These are phyloP conservation scores for Platanthera guangdongensis DNA, from an alignment of 106 monocot species.

Conservation along the genomic window DNA sequence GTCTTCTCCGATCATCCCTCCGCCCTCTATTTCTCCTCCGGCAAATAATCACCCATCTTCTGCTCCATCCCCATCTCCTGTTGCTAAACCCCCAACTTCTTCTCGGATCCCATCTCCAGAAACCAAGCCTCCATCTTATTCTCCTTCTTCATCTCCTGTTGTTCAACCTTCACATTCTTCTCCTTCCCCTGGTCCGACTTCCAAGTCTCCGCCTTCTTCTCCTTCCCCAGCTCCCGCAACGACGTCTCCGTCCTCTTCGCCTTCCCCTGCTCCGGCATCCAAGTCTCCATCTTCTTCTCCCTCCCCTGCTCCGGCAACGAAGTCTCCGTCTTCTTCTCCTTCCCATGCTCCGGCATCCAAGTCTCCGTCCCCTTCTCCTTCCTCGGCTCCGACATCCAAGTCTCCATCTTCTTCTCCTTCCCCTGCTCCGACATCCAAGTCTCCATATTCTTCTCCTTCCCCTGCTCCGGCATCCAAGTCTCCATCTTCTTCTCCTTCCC, in stretches of 20 bases:
- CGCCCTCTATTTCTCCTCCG: neutral
- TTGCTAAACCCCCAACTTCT: neutral
- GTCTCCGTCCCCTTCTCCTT: neutral
- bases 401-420: neutral
- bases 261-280: neutral
- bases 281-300: neutral
- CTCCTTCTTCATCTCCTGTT: neutral
- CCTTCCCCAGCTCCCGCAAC: neutral
- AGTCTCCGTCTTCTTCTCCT: neutral
- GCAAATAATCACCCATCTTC: neutral
- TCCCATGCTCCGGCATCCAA: neutral
- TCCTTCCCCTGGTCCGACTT: neutral
- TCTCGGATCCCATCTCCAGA: neutral
- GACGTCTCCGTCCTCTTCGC: neutral
- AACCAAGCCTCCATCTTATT: neutral
- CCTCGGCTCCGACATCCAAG: neutral
- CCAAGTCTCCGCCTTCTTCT: constrained; percentile 2
- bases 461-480: neutral
- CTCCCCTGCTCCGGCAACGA: neutral
- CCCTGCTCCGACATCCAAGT: neutral
- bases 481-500: too few relatives aligned
- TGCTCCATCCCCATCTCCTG: neutral
- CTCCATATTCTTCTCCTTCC: neutral
- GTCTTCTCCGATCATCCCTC: neutral
- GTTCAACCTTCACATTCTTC: neutral